Percentiles rank a stretch among this genome's conserved stretches.
phyloP scores from a whole-genome alignment of 2,329 filamentous ascomycete genomes.

The Fusarium luffae region DNA sequence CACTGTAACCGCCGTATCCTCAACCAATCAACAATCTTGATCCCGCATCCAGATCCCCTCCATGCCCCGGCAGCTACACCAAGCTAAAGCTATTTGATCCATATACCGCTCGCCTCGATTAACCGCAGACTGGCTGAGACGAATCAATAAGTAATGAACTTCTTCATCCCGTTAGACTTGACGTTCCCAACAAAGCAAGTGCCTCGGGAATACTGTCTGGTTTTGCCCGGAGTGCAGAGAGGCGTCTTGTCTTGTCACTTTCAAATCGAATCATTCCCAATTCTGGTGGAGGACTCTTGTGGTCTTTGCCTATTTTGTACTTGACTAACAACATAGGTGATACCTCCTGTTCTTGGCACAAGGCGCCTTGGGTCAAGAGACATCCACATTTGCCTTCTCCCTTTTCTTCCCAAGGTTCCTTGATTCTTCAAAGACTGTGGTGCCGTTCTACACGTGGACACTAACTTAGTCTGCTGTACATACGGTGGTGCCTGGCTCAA shows the following conservation, averaged over 20 bases:
- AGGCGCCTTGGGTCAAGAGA: neutral
- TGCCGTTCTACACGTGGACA: neutral
- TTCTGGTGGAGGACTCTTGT: neutral
- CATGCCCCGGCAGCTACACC: slow-evolving; percentile 9
- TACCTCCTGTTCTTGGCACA: neutral
- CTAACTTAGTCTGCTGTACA: neutral
- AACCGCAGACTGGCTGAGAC: slow-evolving; percentile 1
- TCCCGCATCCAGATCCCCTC: slow-evolving; percentile 12
- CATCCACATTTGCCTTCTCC: slow-evolving; percentile 15
- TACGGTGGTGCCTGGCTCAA: neutral
- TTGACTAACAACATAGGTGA: neutral
- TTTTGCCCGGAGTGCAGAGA: neutral
- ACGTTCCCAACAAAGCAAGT: neutral
- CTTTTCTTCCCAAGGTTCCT: neutral
- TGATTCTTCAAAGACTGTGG: neutral
- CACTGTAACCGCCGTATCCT: neutral
- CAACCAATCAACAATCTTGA: slow-evolving; percentile 15
- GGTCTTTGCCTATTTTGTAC: neutral
- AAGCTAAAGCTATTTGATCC: slow-evolving; percentile 6
- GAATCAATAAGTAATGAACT: slow-evolving; percentile 4
- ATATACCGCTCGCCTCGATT: slow-evolving; percentile 12
- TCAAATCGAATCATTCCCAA: neutral
- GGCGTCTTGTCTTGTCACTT: neutral
- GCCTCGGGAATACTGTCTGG: neutral
- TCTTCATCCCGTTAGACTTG: slow-evolving; percentile 23